Evolutionary conservation across 164 flowering plant genomes (phyloP).

Genomic region (Tinospora cordifolia): DNA sequence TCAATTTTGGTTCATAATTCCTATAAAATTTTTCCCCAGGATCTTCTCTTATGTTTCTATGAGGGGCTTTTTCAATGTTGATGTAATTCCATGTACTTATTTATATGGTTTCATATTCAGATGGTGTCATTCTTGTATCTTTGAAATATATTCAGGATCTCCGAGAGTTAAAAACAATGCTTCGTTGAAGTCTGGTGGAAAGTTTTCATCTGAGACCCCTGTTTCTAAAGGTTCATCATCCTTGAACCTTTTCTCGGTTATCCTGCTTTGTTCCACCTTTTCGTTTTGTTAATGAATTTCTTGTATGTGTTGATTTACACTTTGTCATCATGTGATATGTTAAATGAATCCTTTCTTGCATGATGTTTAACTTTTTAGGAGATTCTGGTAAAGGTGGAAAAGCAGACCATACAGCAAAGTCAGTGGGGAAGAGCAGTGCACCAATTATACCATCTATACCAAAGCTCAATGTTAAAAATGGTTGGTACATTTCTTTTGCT

Average conservation of each 20-base stretch:
- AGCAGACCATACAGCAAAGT: slow-evolving; percentile 30
- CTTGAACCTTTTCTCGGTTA: neutral
- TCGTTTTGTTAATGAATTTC: neutral
- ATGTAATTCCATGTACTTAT: neutral
- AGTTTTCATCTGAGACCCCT: slow-evolving; percentile 17
- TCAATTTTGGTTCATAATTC: no score
- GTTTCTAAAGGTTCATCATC: slow-evolving; percentile 29
- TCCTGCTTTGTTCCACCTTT: neutral
- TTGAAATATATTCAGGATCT: slow-evolving; percentile 20
- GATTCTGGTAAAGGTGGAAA: slow-evolving; percentile 44
- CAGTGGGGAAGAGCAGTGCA: slow-evolving; percentile 26
- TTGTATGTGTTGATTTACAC: neutral
- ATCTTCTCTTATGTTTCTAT: neutral
- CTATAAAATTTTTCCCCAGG: neutral
- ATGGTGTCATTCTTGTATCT: neutral
- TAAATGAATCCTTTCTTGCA: slow-evolving; percentile 1
- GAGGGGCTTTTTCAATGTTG: neutral
- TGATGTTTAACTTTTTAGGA: slow-evolving; percentile 20
- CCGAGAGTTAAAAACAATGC: slow-evolving; percentile 5
- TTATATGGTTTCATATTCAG: neutral
- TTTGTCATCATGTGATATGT: neutral
- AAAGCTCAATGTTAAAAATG: slow-evolving; percentile 45
- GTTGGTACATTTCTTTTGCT: slow-evolving; percentile 24
- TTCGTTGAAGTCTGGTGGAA: slow-evolving; percentile 35
- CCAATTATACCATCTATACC: slow-evolving; percentile 29